Percentiles rank a stretch among this genome's conserved stretches.
Conservation (phyloP, 2,329 filamentous ascomycete species). For the Verticillium nonalfalfae region DNA sequence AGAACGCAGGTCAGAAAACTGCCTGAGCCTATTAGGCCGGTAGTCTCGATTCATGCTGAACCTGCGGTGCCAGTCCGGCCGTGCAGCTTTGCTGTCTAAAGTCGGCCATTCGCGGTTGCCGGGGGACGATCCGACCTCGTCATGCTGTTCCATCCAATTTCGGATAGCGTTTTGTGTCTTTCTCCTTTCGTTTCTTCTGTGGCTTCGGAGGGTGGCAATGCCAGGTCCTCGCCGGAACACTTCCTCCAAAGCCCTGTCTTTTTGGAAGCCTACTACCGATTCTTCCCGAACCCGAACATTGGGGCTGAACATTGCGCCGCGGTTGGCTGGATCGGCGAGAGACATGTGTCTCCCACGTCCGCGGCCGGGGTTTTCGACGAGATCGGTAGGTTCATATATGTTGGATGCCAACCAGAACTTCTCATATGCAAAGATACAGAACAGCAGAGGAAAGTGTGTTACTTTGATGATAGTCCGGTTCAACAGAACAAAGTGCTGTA, state of each 20-base stretch:
- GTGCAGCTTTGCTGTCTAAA: conserved; percentile 33
- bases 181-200: conserved; percentile 56
- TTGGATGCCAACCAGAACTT: conserved; percentile 67
- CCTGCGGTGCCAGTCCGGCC: conserved; percentile 42
- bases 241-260: conserved; percentile 84
- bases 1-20: conserved; percentile 51
- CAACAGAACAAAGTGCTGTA: conserved; percentile 74
- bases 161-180: conserved; percentile 78
- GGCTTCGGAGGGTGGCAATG: conserved; percentile 51
- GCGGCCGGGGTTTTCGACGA: conserved; percentile 65
- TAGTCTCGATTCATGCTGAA: conserved; percentile 45
- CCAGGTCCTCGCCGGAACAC: conserved; percentile 76
- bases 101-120: conserved; percentile 42
- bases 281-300: conserved; percentile 70
- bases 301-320: conserved; percentile 66
- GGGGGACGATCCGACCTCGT: conserved; percentile 39
- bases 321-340: conserved; percentile 48
- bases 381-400: conserved; percentile 76
- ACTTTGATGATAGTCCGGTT: conserved; percentile 90
- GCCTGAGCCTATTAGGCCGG: conserved; percentile 36
- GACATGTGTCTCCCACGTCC: conserved; percentile 43
- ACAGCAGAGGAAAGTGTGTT: conserved; percentile 82
- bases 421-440: conserved; percentile 84
- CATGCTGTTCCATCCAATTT: conserved; percentile 79
- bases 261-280: conserved; percentile 81